phyloP scores from a whole-genome alignment of 345 rosid species.

The Eucalyptus marginata region DNA sequence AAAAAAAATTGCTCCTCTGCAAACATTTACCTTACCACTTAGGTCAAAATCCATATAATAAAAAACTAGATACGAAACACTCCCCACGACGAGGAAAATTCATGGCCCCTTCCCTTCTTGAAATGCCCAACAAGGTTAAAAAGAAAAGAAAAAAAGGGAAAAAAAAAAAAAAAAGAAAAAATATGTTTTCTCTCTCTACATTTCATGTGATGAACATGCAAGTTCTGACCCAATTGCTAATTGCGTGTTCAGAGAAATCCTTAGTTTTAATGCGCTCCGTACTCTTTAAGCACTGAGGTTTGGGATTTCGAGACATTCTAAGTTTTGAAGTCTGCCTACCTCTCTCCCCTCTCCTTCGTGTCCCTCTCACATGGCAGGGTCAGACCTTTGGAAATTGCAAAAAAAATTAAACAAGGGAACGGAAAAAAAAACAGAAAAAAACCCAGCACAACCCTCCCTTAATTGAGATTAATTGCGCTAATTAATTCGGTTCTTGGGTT shows the following conservation, averaged over 20 bases:
- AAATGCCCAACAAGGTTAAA: neutral
- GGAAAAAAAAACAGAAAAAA: rapidly evolving
- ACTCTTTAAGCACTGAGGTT: neutral
- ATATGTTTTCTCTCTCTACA: neutral
- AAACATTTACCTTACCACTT: neutral
- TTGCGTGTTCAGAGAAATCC: neutral
- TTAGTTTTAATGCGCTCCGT: neutral
- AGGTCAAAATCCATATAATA: neutral
- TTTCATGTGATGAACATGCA: neutral
- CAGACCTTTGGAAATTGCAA: neutral
- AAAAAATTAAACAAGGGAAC: neutral
- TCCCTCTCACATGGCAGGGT: neutral
- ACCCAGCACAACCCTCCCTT: neutral
- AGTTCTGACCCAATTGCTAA: neutral
- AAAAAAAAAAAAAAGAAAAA: too few relatives aligned
- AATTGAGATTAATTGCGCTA: neutral
- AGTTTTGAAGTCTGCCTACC: neutral
- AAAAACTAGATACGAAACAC: neutral
- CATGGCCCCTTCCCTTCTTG: neutral
- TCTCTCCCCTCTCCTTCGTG: neutral
- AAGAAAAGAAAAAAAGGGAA: neutral
- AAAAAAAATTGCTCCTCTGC: neutral
- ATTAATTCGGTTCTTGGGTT: neutral
- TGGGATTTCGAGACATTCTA: neutral
- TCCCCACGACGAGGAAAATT: neutral